Base-by-base conservation (phyloP, 495 filamentous ascomycete genomes). In the Cryomyces minteri region DNA sequence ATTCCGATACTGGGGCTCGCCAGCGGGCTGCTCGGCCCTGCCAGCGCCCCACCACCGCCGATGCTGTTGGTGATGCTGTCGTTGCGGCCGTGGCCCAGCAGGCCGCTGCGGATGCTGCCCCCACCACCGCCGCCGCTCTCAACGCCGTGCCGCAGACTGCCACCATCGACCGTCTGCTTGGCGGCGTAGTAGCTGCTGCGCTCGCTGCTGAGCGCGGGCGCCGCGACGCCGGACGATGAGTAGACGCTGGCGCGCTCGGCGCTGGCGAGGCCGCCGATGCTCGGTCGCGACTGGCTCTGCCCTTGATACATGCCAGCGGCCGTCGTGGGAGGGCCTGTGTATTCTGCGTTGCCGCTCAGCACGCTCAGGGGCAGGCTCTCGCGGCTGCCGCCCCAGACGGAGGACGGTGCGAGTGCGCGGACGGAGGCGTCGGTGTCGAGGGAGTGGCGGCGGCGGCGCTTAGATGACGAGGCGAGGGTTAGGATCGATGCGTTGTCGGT, bases 371-470 rank as follows among this genome's bases (percentile, higher is more conserved):
- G 90, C 3, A 98, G 68, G 30, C 78, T 84, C 58, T 98, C 90
- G 30, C 78, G 68, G 53, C 82, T 88, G 14, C 88, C 88, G 14
- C 90, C 90, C 68, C 85, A 98, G 1, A 94, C 64, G 0, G 85
- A 93, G 0, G 86, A 92, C 0, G 90, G 90, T 1, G 90, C 84
- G 28, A 98, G 70, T 2, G 85, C 90, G 39, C 90, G 84, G 12
- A 95, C 81, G 0, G 87, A 94, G 4, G 92, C 92, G 60, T 96
- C 88, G 0, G 92, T 96, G 60, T 98, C 90, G 54, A 95, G 71
- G 0, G 85, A 93, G 48, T 86, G 83, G 36, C 90, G 71, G 14
- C 90, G 81, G 39, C 84, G 80, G 30, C 81, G 75, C 59, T 95
- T 93, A 18, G 87, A 94, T 0, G 88, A 95, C 5, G 87, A 94